Evolutionary conservation across 2,329 filamentous ascomycete species (phyloP).

Genomic region (Hansfordia pulvinata): DNA sequence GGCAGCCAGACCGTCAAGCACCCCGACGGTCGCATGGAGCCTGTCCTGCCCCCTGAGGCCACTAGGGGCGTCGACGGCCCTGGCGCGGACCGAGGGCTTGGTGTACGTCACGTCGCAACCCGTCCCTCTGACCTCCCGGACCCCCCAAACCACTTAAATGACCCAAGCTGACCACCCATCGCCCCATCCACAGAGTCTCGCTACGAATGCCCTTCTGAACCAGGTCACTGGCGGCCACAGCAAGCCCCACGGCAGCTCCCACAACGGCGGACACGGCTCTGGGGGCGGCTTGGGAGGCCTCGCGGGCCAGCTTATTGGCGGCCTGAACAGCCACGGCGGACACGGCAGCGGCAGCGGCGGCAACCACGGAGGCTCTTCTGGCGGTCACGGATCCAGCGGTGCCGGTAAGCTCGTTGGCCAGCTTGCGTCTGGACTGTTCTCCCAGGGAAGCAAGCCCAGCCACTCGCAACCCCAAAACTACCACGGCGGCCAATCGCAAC

Average conservation of each 20-base stretch:
- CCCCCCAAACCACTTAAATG: constrained; percentile 1
- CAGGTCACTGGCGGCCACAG: constrained; percentile 28
- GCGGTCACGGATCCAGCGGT: constrained; percentile 17
- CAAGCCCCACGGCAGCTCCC: constrained; percentile 20
- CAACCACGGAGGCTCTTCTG: constrained; percentile 12
- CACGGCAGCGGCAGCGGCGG: constrained; percentile 14
- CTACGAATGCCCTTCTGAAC: constrained; percentile 40
- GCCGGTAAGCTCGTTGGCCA: constrained; percentile 43
- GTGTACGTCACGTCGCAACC: constrained; percentile 33
- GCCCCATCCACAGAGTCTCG: constrained; percentile 35
- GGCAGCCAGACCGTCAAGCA: constrained; percentile 47
- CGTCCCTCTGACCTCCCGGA: no score
- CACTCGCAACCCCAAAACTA: constrained; percentile 32
- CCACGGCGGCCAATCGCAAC: constrained; percentile 29
- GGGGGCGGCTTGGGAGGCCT: constrained; percentile 30
- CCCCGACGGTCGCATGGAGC: constrained; percentile 47
- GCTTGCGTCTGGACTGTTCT: constrained; percentile 41
- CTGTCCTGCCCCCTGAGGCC: constrained; percentile 35
- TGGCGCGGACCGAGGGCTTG: constrained; percentile 45
- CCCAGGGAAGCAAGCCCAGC: constrained; percentile 26
- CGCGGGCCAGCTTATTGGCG: constrained; percentile 21
- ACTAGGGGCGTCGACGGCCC: constrained; percentile 29
- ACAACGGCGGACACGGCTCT: constrained; percentile 19
- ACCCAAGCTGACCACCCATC: constrained; percentile 10
- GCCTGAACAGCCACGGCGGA: constrained; percentile 9